phyloP scores from a whole-genome alignment of 768 basidiomycete species.

The Lactarius akahatsu region DNA sequence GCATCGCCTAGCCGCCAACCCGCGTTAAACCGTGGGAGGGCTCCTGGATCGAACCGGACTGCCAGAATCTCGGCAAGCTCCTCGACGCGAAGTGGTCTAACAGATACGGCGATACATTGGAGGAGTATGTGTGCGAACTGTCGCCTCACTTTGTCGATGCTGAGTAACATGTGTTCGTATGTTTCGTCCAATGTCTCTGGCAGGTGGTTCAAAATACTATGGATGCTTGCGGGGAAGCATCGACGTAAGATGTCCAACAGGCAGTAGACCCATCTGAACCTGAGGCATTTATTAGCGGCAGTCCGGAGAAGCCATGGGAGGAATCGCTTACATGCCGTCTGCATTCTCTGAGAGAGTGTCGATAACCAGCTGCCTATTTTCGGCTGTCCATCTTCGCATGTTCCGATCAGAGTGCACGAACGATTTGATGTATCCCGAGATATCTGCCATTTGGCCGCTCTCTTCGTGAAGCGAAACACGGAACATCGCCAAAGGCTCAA shows the following conservation, averaged over 20 bases:
- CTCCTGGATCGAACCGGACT: background rate
- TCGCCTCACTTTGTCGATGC: background rate
- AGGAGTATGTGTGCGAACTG: conserved; percentile 9
- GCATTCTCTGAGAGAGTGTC: background rate
- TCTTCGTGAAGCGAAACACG: conserved; percentile 4
- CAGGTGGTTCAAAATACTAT: background rate
- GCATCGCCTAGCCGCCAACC: background rate
- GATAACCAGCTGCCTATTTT: conserved; percentile 1
- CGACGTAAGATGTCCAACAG: conserved; percentile 11
- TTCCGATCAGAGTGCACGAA: background rate
- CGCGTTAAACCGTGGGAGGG: background rate
- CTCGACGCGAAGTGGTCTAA: conserved; percentile 11
- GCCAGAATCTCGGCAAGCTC: background rate
- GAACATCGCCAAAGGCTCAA: background rate
- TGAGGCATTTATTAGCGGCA: background rate
- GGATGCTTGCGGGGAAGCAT: background rate
- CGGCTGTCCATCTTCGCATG: conserved; percentile 5
- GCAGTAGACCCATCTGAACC: conserved; percentile 16
- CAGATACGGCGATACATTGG: conserved; percentile 1
- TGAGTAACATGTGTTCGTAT: background rate
- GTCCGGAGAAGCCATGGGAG: too few species aligned
- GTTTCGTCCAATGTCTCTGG: conserved; percentile 8
- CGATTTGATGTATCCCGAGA: background rate
- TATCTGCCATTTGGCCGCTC: conserved; percentile 4
- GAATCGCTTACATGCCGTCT: conserved; percentile 1